Evolutionary conservation across 164 flowering plant species (phyloP), one percentile per base, ranked within the genome.

Genomic region (Aristolochia fimbriata): DNA sequence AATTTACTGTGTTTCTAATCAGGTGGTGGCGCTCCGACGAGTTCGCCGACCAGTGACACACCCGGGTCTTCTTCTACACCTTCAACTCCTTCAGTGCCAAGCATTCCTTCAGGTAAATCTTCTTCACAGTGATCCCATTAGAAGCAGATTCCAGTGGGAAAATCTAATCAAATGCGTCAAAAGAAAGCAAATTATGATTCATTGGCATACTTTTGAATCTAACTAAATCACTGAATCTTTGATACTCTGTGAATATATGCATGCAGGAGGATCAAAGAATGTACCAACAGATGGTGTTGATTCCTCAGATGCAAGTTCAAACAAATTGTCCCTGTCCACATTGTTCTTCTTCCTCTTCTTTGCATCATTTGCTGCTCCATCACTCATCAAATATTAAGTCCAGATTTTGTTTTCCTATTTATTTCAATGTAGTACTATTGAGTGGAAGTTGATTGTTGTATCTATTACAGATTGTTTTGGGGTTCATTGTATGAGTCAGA

Each of bases 21-120:
- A 68, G 72, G 52, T 73, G 72, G 47, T 15, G 37, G 52, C 45
- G 69, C 50, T 55, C 64, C 72, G 4, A 50, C 67, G 17, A 62
- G 61, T 25, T 57, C 74, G 48, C 66, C 71, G 10, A 46, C 48
- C 0, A 21, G 19, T 20, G 61, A 41, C 43, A 17, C 62, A 51
- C 55, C 63, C 9, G 51, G 20, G 16, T 55, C 19, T 0, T n/a
- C 62, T 24, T 65, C 70, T 15, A 47, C 52, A 16, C 15, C 57
- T 19, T 22, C 51, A n/a, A 48, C 58, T 6, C 62, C 65, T 21
- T 15, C 58, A 55, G n/a, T 22, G 17, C n/a, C 58, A 23, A 46
- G 20, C 55, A 41, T 23, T 48, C 70, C 70, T 59, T 23, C 71
- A 62, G 71, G 74, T 70, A 60, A 15, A 31, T 24, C 41, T 4